A percentile compares a stretch with the other conserved stretches of the same genome.
Conservation (phyloP, 257 asterid genomes). For the Henckelia pumila region DNA sequence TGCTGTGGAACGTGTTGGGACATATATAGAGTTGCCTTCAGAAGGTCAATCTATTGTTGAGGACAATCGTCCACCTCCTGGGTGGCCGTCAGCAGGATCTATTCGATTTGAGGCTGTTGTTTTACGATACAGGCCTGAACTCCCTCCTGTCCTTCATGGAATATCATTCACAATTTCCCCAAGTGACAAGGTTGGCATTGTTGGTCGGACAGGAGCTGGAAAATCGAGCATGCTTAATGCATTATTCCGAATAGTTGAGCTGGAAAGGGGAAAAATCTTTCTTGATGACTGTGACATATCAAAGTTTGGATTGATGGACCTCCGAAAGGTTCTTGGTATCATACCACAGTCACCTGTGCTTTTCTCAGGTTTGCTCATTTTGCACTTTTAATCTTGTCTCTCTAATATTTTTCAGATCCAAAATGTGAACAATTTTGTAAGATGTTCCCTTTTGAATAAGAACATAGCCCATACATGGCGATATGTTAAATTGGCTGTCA, state of each 20-base stretch:
- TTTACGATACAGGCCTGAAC: constrained; percentile 89
- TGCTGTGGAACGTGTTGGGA: constrained; percentile 92
- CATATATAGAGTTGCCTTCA: constrained; percentile 80
- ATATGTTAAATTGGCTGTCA: background rate
- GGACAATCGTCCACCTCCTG: constrained; percentile 87
- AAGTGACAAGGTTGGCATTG: constrained; percentile 90
- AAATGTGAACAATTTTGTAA: background rate
- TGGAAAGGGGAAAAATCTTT: constrained; percentile 74
- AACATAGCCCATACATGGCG: background rate
- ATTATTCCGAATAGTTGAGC: constrained; percentile 84
- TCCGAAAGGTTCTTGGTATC: constrained; percentile 90
- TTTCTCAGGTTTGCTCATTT: constrained; percentile 74
- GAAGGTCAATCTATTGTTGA: constrained; percentile 71
- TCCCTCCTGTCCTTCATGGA: constrained; percentile 93
- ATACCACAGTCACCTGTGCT: constrained; percentile 97
- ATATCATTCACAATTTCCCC: constrained; percentile 79
- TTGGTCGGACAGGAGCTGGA: constrained; percentile 98
- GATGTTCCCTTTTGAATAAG: background rate
- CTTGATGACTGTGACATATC: constrained; percentile 75
- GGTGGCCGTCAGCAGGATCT: constrained; percentile 93
- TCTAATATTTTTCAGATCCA: background rate
- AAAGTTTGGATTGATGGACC: constrained; percentile 82
- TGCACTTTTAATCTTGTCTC: constrained; percentile 5
- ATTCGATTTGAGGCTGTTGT: constrained; percentile 74
- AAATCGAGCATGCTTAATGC: constrained; percentile 98